A percentile compares a stretch with the other conserved stretches of the same genome.
These are phyloP conservation scores for Tetrastigma voinierianum DNA, from an alignment of 164 flowering plant genomes.

Conservation along the genomic window DNA sequence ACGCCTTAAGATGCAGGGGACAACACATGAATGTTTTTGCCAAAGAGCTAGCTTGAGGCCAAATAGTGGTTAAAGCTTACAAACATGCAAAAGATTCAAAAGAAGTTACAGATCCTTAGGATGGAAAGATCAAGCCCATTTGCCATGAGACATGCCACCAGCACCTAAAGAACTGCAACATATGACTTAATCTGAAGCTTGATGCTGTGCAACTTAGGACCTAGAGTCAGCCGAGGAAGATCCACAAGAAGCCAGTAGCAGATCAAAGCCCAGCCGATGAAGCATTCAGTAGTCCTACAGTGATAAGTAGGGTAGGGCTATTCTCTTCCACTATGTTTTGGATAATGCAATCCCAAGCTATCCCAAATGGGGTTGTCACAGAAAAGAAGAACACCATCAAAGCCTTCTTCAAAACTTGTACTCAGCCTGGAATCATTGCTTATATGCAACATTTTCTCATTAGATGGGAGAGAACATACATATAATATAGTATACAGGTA, in stretches of 20 bases:
- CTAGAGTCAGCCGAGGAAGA: constrained; percentile 48
- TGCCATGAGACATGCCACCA: constrained; percentile 49
- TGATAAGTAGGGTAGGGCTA: constrained; percentile 33
- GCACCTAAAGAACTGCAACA: constrained; percentile 42
- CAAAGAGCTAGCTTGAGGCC: too few relatives aligned
- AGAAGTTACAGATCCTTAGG: too few relatives aligned
- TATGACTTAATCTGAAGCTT: constrained; percentile 37
- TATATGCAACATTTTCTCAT: too few relatives aligned
- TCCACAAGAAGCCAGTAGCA: constrained; percentile 60
- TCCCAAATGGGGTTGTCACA: constrained; percentile 47
- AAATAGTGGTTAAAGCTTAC: too few relatives aligned
- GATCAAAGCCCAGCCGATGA: constrained; percentile 40
- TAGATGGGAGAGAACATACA: background rate
- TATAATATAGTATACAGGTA: too few relatives aligned
- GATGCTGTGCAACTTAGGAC: constrained; percentile 36
- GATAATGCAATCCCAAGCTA: constrained; percentile 45
- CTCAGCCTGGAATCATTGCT: constrained; percentile 34
- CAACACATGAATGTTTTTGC: too few relatives aligned
- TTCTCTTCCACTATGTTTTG: constrained; percentile 38
- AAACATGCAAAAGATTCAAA: too few relatives aligned
- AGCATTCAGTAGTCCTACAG: constrained; percentile 43
- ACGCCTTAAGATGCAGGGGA: too few relatives aligned
- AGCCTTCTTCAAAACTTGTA: constrained; percentile 29
- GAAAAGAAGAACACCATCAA: constrained; percentile 54
- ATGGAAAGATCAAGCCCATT: constrained; percentile 34